A percentile compares a stretch with the other conserved stretches of the same genome.
phyloP scores from a whole-genome alignment of 2,329 filamentous ascomycete species.

The Phoma sp. region DNA sequence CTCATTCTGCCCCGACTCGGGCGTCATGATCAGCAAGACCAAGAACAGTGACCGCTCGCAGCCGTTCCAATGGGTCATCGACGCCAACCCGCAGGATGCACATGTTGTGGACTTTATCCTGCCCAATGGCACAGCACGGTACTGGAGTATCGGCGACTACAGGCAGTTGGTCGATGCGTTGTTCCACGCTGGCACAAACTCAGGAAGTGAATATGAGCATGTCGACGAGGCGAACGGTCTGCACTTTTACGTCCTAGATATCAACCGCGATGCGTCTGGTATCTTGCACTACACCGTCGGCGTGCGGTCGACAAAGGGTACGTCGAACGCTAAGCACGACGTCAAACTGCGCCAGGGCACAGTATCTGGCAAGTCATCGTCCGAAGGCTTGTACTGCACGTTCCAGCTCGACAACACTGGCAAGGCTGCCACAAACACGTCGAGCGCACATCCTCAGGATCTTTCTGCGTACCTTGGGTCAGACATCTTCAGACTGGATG shows the following conservation, averaged over 20 bases:
- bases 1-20: conserved; percentile 60
- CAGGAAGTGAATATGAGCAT: conserved; percentile 60
- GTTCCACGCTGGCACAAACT: conserved; percentile 63
- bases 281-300: conserved; percentile 60
- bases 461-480: conserved; percentile 51
- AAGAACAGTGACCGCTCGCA: conserved; percentile 52
- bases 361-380: conserved; percentile 36
- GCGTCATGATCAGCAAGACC: conserved; percentile 63
- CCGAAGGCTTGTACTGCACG: conserved; percentile 53
- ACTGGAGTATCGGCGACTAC: conserved; percentile 62
- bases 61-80: conserved; percentile 64
- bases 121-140: conserved; percentile 57
- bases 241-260: conserved; percentile 60
- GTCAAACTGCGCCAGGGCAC: conserved; percentile 51
- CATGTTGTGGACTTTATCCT: conserved; percentile 59
- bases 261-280: conserved; percentile 52
- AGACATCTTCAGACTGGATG: conserved; percentile 59
- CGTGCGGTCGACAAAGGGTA: conserved; percentile 53
- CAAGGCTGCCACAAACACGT: conserved; percentile 23
- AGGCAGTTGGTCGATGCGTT: conserved; percentile 62
- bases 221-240: conserved; percentile 57
- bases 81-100: conserved; percentile 63
- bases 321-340: conserved; percentile 43
- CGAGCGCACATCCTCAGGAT: conserved; percentile 43
- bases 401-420: conserved; percentile 60